phyloP scores from a whole-genome alignment of 1,284 basidiomycete species.

The Tranzscheliella williamsii region DNA sequence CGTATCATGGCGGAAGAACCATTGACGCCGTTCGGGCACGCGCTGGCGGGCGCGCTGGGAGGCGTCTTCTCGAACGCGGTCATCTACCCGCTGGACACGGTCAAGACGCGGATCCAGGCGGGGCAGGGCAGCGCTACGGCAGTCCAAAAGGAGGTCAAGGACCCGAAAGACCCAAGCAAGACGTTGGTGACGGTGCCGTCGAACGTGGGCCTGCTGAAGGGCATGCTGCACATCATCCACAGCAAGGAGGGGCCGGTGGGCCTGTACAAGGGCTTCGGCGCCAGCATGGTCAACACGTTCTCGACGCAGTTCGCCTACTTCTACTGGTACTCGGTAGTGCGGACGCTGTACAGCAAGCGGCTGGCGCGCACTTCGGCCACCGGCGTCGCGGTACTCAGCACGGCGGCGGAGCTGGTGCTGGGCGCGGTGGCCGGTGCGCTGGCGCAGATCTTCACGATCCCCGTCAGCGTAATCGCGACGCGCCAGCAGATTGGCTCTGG shows the following conservation, averaged over 20 bases:
- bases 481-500: constrained; percentile 73
- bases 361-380: constrained; percentile 34
- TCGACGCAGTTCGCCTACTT: constrained; percentile 97
- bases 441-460: constrained; percentile 97
- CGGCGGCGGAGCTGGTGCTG: constrained; percentile 68
- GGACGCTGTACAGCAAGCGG: constrained; percentile 69
- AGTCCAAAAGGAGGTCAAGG: constrained; percentile 63
- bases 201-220: constrained; percentile 51
- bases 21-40: constrained; percentile 87
- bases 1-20: constrained; percentile 60
- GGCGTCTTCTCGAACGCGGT: constrained; percentile 64
- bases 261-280: constrained; percentile 88
- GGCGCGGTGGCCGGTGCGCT: constrained; percentile 91
- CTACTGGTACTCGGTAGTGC: constrained; percentile 94
- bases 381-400: constrained; percentile 40
- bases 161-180: constrained; percentile 68
- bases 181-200: constrained; percentile 57
- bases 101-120: constrained; percentile 90
- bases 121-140: constrained; percentile 62
- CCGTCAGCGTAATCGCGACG: constrained; percentile 94
- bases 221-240: constrained; percentile 49
- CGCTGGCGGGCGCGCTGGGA: constrained; percentile 90
- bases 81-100: constrained; percentile 93
- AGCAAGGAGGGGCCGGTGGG: constrained; percentile 64
- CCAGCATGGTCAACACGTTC: constrained; percentile 98